Base-by-base conservation (phyloP, 176 grass and related monocot species). In the Tillandsia leiboldiana region DNA sequence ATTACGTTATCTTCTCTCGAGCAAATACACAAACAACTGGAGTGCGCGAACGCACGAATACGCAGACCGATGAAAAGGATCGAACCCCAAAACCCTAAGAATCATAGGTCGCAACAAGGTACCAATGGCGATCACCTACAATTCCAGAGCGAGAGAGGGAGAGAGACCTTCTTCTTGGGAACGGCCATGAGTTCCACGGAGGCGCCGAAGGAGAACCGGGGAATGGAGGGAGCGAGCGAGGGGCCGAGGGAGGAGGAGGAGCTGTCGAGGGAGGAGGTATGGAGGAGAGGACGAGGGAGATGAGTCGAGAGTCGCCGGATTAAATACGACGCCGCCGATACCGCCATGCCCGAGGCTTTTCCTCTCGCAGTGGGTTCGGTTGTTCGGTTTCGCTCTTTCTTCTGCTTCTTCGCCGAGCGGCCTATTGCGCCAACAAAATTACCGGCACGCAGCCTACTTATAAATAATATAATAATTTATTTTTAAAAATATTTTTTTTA, bases 151-250 rank as follows among this genome's bases (percentile, higher is more conserved):
- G 72, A 73, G 26, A 80, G 5, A 71, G 5, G 71, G 23, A 69
- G 66, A 13, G 7, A 64, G 0, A 92, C 90, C 86, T 92, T 92
- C 71, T 92, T 92, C 86, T 89, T 92, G 67, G 86, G 90, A 11
- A 92, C 86, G 50, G 90, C 90, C 86, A 92, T 88, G 83, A 92
- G 90, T 53, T 92, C 83, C 83, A 92, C 78, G 48, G 86, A 63
- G 26, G 49, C 27, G 5, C 49, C 71, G 67, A 6, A 53, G 20
- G 56, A 67, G 77, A 75, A 75, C 59, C 73, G 51, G 79, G 73
- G 77, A 68, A 79, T 28, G 26, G 58, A 72, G 20, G 69, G 75
- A 3, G 17, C 49, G 65, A 49, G 65, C 27, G 66, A 54, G 11
- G 75, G 69, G 59, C 48, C 81, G 47, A 3, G 85, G 65, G 59